phyloP scores from a whole-genome alignment of 257 asterid species.

The Penstemon eatonii region DNA sequence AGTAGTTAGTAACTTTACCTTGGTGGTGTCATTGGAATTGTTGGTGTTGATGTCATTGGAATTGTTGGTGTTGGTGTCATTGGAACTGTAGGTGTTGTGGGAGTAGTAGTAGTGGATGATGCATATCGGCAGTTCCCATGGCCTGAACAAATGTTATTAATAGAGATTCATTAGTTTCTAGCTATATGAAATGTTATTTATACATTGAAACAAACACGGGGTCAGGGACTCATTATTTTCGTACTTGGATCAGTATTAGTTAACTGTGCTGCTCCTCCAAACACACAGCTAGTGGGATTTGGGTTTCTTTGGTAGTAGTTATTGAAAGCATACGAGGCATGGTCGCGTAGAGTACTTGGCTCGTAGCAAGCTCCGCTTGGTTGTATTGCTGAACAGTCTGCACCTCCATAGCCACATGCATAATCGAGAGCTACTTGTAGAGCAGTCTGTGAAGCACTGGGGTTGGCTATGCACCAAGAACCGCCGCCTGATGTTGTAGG shows the following conservation, averaged over 20 bases:
- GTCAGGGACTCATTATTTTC: slow-evolving; percentile 21
- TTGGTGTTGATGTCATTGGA: slow-evolving; percentile 27
- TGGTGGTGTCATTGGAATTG: slow-evolving; percentile 58
- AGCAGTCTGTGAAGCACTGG: slow-evolving; percentile 70
- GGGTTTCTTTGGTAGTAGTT: slow-evolving; percentile 92
- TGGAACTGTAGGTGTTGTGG: slow-evolving; percentile 43
- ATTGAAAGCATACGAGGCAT: slow-evolving; percentile 92
- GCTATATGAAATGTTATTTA: neutral
- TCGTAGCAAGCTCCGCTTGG: slow-evolving; percentile 68
- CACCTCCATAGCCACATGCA: slow-evolving; percentile 96
- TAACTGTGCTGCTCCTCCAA: slow-evolving; percentile 89
- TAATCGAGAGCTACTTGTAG: slow-evolving; percentile 94
- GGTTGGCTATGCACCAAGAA: slow-evolving; percentile 79
- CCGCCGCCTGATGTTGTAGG: slow-evolving; percentile 61
- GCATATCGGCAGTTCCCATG: slow-evolving; percentile 74
- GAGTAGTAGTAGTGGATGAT: slow-evolving; percentile 47
- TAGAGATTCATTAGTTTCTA: neutral
- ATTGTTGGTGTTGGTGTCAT: slow-evolving; percentile 31
- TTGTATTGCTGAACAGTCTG: slow-evolving; percentile 85
- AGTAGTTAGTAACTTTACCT: slow-evolving; percentile 49
- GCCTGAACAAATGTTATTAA: slow-evolving; percentile 50
- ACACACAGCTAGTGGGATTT: slow-evolving; percentile 75
- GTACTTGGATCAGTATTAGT: slow-evolving; percentile 83
- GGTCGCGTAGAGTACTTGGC: slow-evolving; percentile 72
- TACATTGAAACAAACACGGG: slow-evolving; percentile 2